These are phyloP conservation scores for Xerocomus spinulosus DNA, from an alignment of 768 basidiomycete species.

Conservation along the genomic window DNA sequence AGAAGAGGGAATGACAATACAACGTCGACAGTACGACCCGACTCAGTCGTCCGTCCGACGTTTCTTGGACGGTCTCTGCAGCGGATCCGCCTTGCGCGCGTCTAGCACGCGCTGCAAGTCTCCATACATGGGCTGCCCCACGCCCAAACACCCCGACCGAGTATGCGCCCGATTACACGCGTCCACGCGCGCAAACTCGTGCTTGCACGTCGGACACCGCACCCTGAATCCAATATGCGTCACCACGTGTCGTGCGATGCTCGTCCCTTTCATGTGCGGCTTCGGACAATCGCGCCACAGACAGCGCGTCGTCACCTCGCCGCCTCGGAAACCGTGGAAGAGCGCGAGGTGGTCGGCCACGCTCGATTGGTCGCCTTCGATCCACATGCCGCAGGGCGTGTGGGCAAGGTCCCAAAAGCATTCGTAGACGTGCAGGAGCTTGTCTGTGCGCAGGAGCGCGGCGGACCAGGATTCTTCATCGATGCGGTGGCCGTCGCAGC, in stretches of 20 bases:
- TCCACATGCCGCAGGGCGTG: conserved; percentile 31
- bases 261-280: conserved; percentile 31
- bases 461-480: conserved; percentile 28
- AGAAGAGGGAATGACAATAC: background rate
- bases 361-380: conserved; percentile 32
- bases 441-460: conserved; percentile 20
- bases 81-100: conserved; percentile 23
- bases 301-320: conserved; percentile 29
- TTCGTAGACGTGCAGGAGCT: conserved; percentile 27
- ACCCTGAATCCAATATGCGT: conserved; percentile 30
- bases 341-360: conserved; percentile 31
- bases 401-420: conserved; percentile 26
- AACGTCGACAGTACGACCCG: too few species aligned
- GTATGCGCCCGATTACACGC: conserved; percentile 33
- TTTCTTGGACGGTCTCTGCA: conserved; percentile 25
- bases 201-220: conserved; percentile 28
- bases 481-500: conserved; percentile 25
- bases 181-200: conserved; percentile 32
- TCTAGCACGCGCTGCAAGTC: conserved; percentile 26
- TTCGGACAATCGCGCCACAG: conserved; percentile 28
- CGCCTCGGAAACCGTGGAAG: conserved; percentile 29
- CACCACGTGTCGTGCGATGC: conserved; percentile 31
- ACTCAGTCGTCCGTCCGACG: conserved; percentile 26
- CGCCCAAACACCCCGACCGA: conserved; percentile 29
- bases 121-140: conserved; percentile 29